Percentiles rank a stretch among this genome's conserved stretches.
Evolutionary conservation across 768 basidiomycete species (phyloP).

Genomic region (Russula abietina): DNA sequence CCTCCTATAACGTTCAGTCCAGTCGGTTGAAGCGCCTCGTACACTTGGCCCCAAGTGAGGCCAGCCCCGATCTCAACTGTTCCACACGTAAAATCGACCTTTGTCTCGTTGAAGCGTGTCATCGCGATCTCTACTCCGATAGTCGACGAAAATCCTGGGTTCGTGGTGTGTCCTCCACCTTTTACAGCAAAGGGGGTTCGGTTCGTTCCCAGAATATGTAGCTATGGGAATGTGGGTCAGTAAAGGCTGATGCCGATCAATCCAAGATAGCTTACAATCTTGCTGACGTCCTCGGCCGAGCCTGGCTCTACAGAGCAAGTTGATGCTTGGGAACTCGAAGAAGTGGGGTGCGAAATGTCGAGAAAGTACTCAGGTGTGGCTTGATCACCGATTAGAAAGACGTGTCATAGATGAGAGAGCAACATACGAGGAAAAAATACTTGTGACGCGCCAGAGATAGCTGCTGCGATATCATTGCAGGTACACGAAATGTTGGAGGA

Average conservation of each 20-base stretch:
- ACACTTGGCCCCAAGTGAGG: neutral
- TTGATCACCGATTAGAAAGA: neutral
- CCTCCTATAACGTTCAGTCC: conserved; percentile 3
- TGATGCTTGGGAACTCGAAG: conserved; percentile 12
- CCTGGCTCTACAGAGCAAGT: conserved; percentile 24
- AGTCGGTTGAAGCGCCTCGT: neutral
- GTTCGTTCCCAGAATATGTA: neutral
- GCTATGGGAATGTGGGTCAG: neutral
- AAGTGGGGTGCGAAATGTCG: conserved; percentile 4
- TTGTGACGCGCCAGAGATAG: conserved; percentile 1
- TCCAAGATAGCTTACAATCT: conserved; percentile 6
- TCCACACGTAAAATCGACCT: neutral
- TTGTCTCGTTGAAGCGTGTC: neutral
- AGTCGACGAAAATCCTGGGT: neutral
- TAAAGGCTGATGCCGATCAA: neutral
- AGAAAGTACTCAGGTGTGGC: conserved; percentile 11
- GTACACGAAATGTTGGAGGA: neutral
- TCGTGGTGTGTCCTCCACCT: neutral
- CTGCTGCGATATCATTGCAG: neutral
- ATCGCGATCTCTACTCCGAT: neutral
- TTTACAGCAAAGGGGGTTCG: neutral
- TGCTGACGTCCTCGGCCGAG: conserved; percentile 19
- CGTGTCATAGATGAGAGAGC: neutral
- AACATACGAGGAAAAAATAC: conserved; percentile 1
- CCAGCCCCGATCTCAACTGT: conserved; percentile 9